phyloP scores from a whole-genome alignment of 163 green algal genomes.

The Volvox carteri region DNA sequence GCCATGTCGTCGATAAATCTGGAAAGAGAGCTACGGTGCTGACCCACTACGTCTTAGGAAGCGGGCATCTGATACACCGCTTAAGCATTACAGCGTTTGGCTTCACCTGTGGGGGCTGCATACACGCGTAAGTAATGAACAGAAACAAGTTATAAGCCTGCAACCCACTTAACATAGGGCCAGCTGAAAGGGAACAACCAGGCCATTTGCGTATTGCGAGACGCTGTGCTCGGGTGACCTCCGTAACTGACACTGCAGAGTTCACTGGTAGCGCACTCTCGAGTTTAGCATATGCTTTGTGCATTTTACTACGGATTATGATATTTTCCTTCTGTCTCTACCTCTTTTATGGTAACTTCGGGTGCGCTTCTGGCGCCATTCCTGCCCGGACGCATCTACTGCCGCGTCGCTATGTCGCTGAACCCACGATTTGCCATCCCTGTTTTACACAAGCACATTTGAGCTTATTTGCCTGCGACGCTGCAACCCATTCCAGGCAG shows the following conservation, averaged over 20 bases:
- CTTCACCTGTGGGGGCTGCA: not conserved
- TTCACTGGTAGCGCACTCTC: too few relatives aligned
- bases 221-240: too few relatives aligned
- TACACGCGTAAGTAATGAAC: too few relatives aligned
- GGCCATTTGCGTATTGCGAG: too few relatives aligned
- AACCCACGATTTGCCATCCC: not conserved
- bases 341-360: not conserved
- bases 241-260: not conserved
- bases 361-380: not conserved
- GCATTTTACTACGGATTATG: too few relatives aligned
- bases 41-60: not conserved
- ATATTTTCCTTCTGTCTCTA: not conserved
- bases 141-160: too few relatives aligned
- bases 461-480: too few relatives aligned
- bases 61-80: not conserved
- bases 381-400: too few relatives aligned
- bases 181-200: too few relatives aligned
- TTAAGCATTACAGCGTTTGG: not conserved
- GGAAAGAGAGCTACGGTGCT: not conserved
- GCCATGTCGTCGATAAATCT: not conserved
- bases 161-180: too few relatives aligned
- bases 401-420: not conserved
- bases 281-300: too few relatives aligned
- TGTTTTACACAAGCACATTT: not conserved
- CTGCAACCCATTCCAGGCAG: too few relatives aligned